Evolutionary conservation across 1,284 basidiomycete species (phyloP), one percentile per base, ranked within the genome.

Genomic region (Hymenochaete sp.): DNA sequence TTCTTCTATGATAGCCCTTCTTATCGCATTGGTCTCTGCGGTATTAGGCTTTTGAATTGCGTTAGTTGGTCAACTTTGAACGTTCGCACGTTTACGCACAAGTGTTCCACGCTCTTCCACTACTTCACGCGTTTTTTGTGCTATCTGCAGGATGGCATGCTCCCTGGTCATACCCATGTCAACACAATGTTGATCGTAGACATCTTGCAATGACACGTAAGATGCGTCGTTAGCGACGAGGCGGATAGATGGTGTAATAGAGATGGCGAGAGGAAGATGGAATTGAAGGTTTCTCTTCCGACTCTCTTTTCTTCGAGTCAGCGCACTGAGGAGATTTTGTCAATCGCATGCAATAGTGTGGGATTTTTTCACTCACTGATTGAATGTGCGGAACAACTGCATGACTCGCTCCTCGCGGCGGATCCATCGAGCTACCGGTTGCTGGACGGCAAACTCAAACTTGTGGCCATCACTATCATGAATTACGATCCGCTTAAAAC

Each of bases 321-420:
- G 69, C 14, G 87, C 83, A 32, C 93, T 95, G 48, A 38, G 46
- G 11, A 24, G 3, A 8, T 25, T 22, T 36, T 33, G 47, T 14
- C 44, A 48, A 13, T 27, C 16, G 25, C 9, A 22, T 2, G 38
- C 14, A 22, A 16, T 22, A 36, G 13, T 19, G 36, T 38, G 32
- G 28, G 26, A 35, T 24, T n/a, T 5, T 26, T 43, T 45, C 11
- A 43, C 77, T 45, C 55, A 92, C 91, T 82, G 80, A 60, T 97
- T 98, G 65, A 98, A 88, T 52, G 89, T 88, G 18, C 95, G 77
- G 66, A 96, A 85, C 27, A 97, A 67, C 60, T 98, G 93, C 64
- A 90, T 86, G 39, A 93, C 81, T 41, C 91, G 75, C 59, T 99
- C 96, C 65, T 99, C 96, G 22, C 96, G 76, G 27, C 95, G 82